Conservation (phyloP, 257 asterid genomes). For the Solanum okadae region DNA sequence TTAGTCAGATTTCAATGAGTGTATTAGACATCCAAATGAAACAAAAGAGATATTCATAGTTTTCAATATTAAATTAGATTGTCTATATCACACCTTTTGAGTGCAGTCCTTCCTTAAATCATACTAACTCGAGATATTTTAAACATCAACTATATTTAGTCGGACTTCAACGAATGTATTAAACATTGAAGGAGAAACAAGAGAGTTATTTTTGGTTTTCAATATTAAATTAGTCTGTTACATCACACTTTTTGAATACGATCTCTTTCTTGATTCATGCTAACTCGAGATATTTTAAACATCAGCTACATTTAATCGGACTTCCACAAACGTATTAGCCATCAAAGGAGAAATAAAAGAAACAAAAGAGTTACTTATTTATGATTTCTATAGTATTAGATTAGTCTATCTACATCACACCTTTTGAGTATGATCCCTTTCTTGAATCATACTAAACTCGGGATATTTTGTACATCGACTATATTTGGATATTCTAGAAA, state of each 20-base stretch:
- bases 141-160: too few relatives aligned
- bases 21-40: not conserved
- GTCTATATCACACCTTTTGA: not conserved
- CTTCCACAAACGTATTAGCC: not conserved
- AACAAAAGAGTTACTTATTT: not conserved
- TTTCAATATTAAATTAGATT: rapidly evolving
- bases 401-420: not conserved
- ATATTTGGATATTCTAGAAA: not conserved
- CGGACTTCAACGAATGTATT: not conserved
- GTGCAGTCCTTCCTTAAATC: not conserved
- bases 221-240: too few relatives aligned
- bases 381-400: too few relatives aligned
- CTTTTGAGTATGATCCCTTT: not conserved
- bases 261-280: too few relatives aligned
- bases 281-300: too few relatives aligned
- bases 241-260: not conserved
- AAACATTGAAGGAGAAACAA: not conserved
- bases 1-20: rapidly evolving
- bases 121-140: not conserved
- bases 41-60: too few relatives aligned
- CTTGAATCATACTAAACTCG: not conserved
- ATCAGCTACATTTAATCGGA: not conserved
- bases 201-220: rapidly evolving
- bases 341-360: not conserved
- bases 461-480: too few relatives aligned